Evolutionary conservation across 352 stramenopile genomes (phyloP), one percentile per base, ranked within the genome.

Genomic region (Phytophthora sojae): DNA sequence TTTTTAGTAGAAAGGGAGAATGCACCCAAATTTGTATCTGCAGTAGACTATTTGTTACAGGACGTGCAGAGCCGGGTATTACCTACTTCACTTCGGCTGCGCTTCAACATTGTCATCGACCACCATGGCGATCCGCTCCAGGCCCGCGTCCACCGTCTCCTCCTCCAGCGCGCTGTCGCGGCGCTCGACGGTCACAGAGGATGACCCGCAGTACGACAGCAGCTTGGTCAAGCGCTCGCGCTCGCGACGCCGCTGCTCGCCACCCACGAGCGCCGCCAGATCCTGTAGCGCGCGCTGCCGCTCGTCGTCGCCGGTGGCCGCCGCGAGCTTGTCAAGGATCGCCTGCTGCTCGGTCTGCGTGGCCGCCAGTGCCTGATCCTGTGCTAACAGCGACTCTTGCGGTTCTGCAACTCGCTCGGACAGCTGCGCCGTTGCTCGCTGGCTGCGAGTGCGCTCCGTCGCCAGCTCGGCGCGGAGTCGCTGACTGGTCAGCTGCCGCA

Each of bases 191-290:
- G 79, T 69, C 49, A 90, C 85, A 2, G 79, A 90, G 9, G 85
- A 92, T 61, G 84, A 79, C 25, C 85, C 85, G 55, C 85, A 92
- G 57, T 92, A 91, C 45, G 82, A 64, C 29, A 83, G 74, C 54
- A 90, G 51, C 60, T 86, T 88, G 23, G 62, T 53, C 42, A 85
- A 21, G 9, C 81, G 77, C 32, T 91, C 72, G 11, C 71, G 58
- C 35, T 75, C 61, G 1, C 84, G 79, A 9, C 44, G 52, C 29
- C 80, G 68, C 69, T 86, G 77, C 8, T 83, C 76, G 32, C 73
- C 57, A 12, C 59, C 61, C 17, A 80, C 53, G 15, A 79, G 56
- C 19, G 52, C 64, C 26, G 69, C 58, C 26, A 90, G 73, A 35
- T 60, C 30, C 9, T 55, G 63, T 54, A 86, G 39, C 4, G 66